Conservation (phyloP, 257 asterid genomes). For the Capsicum chinense region DNA sequence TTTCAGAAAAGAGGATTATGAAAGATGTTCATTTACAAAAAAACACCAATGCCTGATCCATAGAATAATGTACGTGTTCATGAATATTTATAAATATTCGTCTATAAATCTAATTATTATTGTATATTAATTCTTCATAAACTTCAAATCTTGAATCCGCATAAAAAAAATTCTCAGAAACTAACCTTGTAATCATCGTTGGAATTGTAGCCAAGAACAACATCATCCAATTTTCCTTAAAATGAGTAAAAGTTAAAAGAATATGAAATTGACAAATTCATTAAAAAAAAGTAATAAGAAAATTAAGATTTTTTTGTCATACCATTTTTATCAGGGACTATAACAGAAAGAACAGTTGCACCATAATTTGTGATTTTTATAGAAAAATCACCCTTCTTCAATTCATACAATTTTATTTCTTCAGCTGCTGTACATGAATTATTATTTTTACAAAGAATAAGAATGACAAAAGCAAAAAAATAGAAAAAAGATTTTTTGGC, state of each 20-base stretch:
- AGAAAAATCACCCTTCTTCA: constrained; percentile 53
- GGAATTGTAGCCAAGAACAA: constrained; percentile 72
- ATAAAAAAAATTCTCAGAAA: neutral
- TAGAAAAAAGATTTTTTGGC: constrained; percentile 28
- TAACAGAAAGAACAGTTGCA: constrained; percentile 67
- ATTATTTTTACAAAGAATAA: neutral
- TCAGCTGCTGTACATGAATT: constrained; percentile 36
- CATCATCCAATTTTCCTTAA: constrained; percentile 78
- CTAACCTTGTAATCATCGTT: constrained; percentile 73
- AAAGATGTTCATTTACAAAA: neutral
- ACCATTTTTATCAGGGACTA: constrained; percentile 72
- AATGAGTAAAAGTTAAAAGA: neutral
- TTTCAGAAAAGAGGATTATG: neutral
- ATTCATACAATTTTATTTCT: constrained; percentile 51
- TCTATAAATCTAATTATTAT: neutral
- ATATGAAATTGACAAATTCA: neutral
- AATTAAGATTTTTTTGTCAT: neutral
- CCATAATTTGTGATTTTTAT: constrained; percentile 73
- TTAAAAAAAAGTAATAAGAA: neutral
- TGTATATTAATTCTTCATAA: neutral
- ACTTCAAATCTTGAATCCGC: neutral
- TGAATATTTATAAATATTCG: neutral
- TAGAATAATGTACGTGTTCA: neutral
- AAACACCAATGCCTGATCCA: neutral
- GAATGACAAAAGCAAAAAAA: constrained; percentile 34